Evolutionary conservation across 495 filamentous ascomycete genomes (phyloP).

Genomic region (Astrothelium subdiscretum): DNA sequence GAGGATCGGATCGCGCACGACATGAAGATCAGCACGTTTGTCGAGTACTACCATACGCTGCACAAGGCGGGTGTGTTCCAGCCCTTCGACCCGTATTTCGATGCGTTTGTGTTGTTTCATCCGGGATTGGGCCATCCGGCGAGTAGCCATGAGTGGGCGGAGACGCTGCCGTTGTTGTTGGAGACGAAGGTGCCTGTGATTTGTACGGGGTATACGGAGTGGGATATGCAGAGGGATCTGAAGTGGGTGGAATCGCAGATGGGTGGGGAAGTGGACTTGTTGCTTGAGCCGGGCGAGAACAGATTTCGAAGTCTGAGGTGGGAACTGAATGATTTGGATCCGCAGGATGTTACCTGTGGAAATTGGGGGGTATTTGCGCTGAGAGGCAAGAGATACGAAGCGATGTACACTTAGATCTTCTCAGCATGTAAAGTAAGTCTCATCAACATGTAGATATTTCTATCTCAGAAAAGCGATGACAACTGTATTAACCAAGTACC

Average conservation of each 20-base stretch:
- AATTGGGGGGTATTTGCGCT: slow-evolving; percentile 98
- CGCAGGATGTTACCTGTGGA: slow-evolving; percentile 83
- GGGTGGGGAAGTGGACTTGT: slow-evolving; percentile 77
- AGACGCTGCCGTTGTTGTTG: slow-evolving; percentile 75
- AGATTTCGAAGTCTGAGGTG: slow-evolving; percentile 86
- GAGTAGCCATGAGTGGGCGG: slow-evolving; percentile 82
- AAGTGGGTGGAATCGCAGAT: slow-evolving; percentile 77
- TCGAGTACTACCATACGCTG: slow-evolving; percentile 96
- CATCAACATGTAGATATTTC: background rate
- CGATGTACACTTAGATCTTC: slow-evolving; percentile 14
- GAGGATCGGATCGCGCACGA: slow-evolving; percentile 74
- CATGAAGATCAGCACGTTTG: slow-evolving; percentile 92
- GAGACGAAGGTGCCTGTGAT: slow-evolving; percentile 93
- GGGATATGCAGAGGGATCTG: slow-evolving; percentile 84
- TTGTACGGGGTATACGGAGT: slow-evolving; percentile 89
- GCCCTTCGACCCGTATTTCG: slow-evolving; percentile 95
- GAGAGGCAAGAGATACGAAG: slow-evolving; percentile 87
- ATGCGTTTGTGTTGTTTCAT: slow-evolving; percentile 92
- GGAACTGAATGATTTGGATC: slow-evolving; percentile 94
- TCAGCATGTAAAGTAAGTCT: background rate
- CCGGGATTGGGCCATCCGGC: slow-evolving; percentile 91
- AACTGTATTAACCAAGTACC: too few relatives aligned
- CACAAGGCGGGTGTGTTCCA: slow-evolving; percentile 80
- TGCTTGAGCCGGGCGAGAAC: slow-evolving; percentile 90
- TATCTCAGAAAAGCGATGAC: too few relatives aligned